phyloP scores from a whole-genome alignment of 2,329 filamentous ascomycete genomes.

The Chaetomiaceae sp. region DNA sequence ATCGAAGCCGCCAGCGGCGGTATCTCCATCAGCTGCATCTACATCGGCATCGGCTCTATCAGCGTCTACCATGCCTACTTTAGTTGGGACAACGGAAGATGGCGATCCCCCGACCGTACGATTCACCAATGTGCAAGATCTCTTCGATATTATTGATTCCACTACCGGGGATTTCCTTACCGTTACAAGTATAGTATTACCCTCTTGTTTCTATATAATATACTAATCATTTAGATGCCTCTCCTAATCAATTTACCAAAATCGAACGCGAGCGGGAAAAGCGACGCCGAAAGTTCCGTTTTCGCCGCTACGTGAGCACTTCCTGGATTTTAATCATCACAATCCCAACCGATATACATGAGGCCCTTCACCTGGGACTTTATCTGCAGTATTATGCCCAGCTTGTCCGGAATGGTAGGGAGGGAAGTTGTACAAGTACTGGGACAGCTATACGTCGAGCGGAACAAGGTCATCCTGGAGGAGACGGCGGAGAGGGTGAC shows the following conservation, averaged over 20 bases:
- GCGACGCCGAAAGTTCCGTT: slow-evolving; percentile 9
- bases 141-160: not conserved
- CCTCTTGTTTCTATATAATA: not conserved
- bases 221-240: slow-evolving; percentile 14
- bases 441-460: too few relatives aligned
- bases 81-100: not conserved
- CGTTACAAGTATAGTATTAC: slow-evolving; percentile 10
- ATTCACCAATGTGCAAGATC: slow-evolving; percentile 3
- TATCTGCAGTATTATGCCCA: not conserved
- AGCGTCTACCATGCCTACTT: slow-evolving; percentile 1
- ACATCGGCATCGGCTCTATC: too few relatives aligned
- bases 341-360: not conserved
- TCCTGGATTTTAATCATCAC: slow-evolving; percentile 12
- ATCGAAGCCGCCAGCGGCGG: not conserved
- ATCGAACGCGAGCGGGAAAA: slow-evolving; percentile 11
- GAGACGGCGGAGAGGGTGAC: too few relatives aligned
- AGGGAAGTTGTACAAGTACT: too few relatives aligned
- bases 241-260: slow-evolving; percentile 5
- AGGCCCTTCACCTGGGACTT: not conserved
- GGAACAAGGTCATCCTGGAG: too few relatives aligned
- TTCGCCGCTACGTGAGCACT: slow-evolving; percentile 13
- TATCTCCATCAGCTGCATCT: too few relatives aligned
- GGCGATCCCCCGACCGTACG: not conserved
- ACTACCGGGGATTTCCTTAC: slow-evolving; percentile 2
- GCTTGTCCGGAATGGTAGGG: too few relatives aligned